A percentile compares a stretch with the other conserved stretches of the same genome.
Conservation (phyloP, 1,284 basidiomycete species). For the Ganoderma lingzhi region DNA sequence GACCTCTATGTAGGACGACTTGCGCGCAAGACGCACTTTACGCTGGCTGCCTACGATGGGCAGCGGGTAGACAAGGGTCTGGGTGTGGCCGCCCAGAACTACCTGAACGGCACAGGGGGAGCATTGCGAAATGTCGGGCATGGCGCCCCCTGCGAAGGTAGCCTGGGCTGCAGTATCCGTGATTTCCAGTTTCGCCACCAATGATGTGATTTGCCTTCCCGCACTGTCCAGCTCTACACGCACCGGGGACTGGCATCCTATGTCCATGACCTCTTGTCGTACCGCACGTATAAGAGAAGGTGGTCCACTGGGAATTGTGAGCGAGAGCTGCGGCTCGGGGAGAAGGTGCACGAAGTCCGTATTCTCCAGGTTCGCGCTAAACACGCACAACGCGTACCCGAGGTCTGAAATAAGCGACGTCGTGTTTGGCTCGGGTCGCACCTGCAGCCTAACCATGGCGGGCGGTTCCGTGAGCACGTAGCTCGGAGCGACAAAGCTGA, state of each 20-base stretch:
- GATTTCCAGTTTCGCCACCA: conserved; percentile 39
- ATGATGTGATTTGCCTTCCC: conserved; percentile 4
- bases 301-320: too few species aligned
- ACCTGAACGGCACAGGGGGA: conserved; percentile 46
- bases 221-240: conserved; percentile 21
- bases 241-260: conserved; percentile 42
- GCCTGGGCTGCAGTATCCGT: conserved; percentile 33
- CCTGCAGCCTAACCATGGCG: neutral
- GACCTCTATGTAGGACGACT: conserved; percentile 62
- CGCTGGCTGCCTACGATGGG: conserved; percentile 41
- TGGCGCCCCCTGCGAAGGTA: conserved; percentile 32
- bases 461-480: conserved; percentile 32
- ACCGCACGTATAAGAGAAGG: neutral
- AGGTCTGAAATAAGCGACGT: conserved; percentile 32
- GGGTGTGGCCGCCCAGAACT: conserved; percentile 34
- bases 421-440: conserved; percentile 28
- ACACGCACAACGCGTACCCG: conserved; percentile 27
- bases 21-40: conserved; percentile 56
- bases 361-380: neutral
- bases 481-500: conserved; percentile 3
- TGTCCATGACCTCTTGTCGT: too few species aligned
- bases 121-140: conserved; percentile 37
- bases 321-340: neutral
- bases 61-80: conserved; percentile 45
- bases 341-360: neutral